These are phyloP conservation scores for Populus davidiana DNA, from an alignment of 345 rosid genomes.

Conservation along the genomic window DNA sequence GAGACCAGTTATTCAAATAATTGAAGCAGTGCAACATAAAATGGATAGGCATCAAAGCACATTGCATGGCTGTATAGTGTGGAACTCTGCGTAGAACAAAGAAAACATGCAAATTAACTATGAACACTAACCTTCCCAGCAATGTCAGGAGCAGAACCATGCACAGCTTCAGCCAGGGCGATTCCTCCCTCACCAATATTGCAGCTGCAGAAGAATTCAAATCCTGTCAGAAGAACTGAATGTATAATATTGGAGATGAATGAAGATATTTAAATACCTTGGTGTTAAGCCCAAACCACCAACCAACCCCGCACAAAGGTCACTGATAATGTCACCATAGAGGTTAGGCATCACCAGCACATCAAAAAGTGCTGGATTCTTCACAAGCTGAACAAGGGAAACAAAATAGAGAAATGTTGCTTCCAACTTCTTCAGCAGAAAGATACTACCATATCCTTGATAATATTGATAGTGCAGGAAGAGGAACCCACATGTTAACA, in stretches of 20 bases:
- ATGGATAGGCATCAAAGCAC: neutral
- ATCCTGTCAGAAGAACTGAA: constrained; percentile 10
- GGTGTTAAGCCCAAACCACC: constrained; percentile 99
- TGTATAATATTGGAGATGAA: constrained; percentile 1
- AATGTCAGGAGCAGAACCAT: constrained; percentile 99
- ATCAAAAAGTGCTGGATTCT: constrained; percentile 96
- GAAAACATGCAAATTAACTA: neutral
- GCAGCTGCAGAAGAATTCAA: constrained; percentile 52
- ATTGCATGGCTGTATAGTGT: neutral
- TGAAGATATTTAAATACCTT: constrained; percentile 44
- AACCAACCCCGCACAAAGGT: constrained; percentile 88
- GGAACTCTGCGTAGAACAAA: neutral
- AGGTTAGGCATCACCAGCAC: constrained; percentile 99
- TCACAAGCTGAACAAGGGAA: constrained; percentile 70
- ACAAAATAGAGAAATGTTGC: constrained; percentile 15
- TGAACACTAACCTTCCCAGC: constrained; percentile 60
- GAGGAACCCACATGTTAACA: neutral
- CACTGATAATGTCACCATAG: constrained; percentile 98
- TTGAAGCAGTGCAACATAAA: neutral
- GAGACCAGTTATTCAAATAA: too few species aligned
- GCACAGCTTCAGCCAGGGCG: constrained; percentile 99
- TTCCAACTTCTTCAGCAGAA: constrained; percentile 1
- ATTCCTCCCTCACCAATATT: constrained; percentile 99
- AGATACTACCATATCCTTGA: neutral
- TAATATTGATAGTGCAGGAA: neutral